phyloP scores from a whole-genome alignment of 352 stramenopile species.

The Pythium aquatile region DNA sequence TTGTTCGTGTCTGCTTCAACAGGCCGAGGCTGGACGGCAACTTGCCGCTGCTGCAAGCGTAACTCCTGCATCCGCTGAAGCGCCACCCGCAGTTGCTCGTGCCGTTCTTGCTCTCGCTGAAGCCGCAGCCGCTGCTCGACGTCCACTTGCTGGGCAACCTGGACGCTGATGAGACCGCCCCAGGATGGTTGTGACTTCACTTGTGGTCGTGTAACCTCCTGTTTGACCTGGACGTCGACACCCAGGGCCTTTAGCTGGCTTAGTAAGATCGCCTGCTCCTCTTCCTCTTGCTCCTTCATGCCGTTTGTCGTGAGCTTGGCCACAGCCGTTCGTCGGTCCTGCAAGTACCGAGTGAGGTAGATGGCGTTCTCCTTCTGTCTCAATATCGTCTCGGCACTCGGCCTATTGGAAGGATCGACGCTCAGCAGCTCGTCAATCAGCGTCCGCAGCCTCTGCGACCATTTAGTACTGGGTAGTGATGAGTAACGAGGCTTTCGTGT shows the following conservation, averaged over 20 bases:
- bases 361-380: conserved; percentile 25
- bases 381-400: conserved; percentile 37
- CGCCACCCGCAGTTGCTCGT: conserved; percentile 40
- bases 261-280: conserved; percentile 27
- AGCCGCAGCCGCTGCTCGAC: conserved; percentile 23
- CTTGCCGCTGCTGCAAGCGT: conserved; percentile 23
- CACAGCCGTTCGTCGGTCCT: conserved; percentile 1
- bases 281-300: conserved; percentile 7
- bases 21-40: not conserved
- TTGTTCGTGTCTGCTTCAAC: not conserved
- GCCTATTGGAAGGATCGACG: conserved; percentile 32
- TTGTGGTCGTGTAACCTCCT: not conserved
- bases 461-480: conserved; percentile 33
- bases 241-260: conserved; percentile 30
- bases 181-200: not conserved
- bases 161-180: not conserved
- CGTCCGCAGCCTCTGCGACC: conserved; percentile 33
- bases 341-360: conserved; percentile 37
- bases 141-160: conserved; percentile 1
- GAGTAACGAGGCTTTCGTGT: conserved; percentile 23
- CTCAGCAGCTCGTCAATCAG: conserved; percentile 41
- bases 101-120: conserved; percentile 37
- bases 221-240: conserved; percentile 2
- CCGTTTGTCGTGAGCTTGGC: conserved; percentile 5
- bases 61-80: conserved; percentile 48